Percentiles rank a stretch among this genome's conserved stretches.
Evolutionary conservation across 257 asterid genomes (phyloP).

Genomic region (Oldenlandia corymbosa): DNA sequence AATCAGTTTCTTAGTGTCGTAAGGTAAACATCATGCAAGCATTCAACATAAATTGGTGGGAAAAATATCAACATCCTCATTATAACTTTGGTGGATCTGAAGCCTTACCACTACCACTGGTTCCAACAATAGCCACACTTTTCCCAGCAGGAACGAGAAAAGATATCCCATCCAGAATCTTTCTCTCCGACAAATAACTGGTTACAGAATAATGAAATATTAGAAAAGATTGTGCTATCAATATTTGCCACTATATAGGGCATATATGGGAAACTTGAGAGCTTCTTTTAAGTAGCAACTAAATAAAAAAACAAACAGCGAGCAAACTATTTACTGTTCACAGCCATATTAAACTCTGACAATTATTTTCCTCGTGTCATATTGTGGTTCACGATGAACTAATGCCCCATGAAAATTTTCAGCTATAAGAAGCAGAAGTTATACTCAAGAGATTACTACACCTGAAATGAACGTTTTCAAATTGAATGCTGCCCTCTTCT

Average conservation of each 20-base stretch:
- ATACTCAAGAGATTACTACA: constrained; percentile 11
- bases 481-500: constrained; percentile 66
- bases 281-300: too few species aligned
- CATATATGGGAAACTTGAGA: neutral
- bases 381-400: neutral
- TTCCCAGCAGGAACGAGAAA: constrained; percentile 92
- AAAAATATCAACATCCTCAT: neutral
- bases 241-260: neutral
- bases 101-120: constrained; percentile 95
- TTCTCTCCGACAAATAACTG: constrained; percentile 81
- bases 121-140: constrained; percentile 98
- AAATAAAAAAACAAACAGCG: neutral
- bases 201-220: constrained; percentile 18
- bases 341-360: neutral
- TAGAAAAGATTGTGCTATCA: constrained; percentile 12
- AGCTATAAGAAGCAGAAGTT: too few species aligned
- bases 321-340: neutral
- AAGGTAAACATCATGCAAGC: neutral
- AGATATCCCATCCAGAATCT: constrained; percentile 87
- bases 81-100: constrained; percentile 13
- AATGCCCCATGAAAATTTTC: neutral
- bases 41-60: neutral
- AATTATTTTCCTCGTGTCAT: neutral
- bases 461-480: constrained; percentile 94
- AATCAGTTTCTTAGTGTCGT: neutral